These are phyloP conservation scores for Pyrenopolyporus hunteri DNA, from an alignment of 495 filamentous ascomycete genomes.

Conservation along the genomic window DNA sequence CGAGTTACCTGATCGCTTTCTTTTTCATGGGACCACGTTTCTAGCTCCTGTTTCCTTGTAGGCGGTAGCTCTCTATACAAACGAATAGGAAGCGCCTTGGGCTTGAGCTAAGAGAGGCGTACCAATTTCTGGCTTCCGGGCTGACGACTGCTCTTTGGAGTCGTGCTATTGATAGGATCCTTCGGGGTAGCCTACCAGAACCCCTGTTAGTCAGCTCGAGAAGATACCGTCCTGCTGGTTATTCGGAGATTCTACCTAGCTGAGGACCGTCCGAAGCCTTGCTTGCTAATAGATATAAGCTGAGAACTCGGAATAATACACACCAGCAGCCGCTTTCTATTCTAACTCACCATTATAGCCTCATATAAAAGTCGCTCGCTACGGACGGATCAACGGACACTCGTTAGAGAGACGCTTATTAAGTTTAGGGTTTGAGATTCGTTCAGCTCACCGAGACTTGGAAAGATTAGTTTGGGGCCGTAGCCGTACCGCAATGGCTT, in stretches of 20 bases:
- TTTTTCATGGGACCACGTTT: slow-evolving; percentile 23
- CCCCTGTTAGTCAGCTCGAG: slow-evolving; percentile 13
- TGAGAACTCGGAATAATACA: slow-evolving; percentile 6
- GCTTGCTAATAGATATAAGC: slow-evolving; percentile 26
- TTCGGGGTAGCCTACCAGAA: slow-evolving; percentile 19
- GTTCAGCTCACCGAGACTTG: not conserved
- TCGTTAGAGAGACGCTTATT: slow-evolving; percentile 28
- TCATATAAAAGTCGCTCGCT: slow-evolving; percentile 32
- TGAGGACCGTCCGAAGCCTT: slow-evolving; percentile 10
- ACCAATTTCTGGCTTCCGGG: slow-evolving; percentile 5
- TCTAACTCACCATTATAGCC: slow-evolving; percentile 5
- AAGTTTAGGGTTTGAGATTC: not conserved
- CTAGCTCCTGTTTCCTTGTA: slow-evolving; percentile 2
- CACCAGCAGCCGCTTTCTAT: slow-evolving; percentile 6
- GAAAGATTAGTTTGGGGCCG: not conserved
- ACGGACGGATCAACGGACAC: slow-evolving; percentile 29
- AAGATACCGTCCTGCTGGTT: slow-evolving; percentile 12
- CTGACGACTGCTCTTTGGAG: slow-evolving; percentile 23
- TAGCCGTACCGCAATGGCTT: slow-evolving; percentile 30
- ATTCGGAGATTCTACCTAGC: slow-evolving; percentile 29
- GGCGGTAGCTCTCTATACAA: slow-evolving; percentile 10
- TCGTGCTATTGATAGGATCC: slow-evolving; percentile 16
- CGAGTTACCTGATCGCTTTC: slow-evolving; percentile 16
- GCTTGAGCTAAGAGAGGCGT: slow-evolving; percentile 11
- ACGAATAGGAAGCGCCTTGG: slow-evolving; percentile 7